Percentiles rank a stretch among this genome's conserved stretches.
These are phyloP conservation scores for Lactarius hatsudake DNA, from an alignment of 768 basidiomycete genomes.

Conservation along the genomic window DNA sequence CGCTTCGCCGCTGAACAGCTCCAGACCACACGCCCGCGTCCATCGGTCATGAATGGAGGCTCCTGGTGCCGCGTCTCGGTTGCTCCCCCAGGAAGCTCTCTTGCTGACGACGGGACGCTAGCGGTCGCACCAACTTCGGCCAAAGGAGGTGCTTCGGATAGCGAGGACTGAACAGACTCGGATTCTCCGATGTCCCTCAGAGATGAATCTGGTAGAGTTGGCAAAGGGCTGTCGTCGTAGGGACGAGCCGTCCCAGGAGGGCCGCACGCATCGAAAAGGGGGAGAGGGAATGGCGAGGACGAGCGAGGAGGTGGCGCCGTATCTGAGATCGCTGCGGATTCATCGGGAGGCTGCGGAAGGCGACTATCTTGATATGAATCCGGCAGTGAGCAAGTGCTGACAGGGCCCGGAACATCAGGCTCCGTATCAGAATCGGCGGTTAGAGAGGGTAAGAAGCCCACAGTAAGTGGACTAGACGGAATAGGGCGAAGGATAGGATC, in stretches of 20 bases:
- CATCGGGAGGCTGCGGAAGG: background rate
- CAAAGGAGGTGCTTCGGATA: background rate
- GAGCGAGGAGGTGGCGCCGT: constrained; percentile 7
- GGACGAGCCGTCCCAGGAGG: background rate
- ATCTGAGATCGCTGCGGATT: background rate
- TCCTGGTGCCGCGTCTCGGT: constrained; percentile 20
- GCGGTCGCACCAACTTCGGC: background rate
- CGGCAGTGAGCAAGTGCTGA: background rate
- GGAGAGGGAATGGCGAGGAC: background rate
- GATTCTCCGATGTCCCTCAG: background rate
- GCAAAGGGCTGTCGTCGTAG: background rate
- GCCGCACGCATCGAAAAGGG: background rate
- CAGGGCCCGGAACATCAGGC: background rate
- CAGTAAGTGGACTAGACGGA: constrained; percentile 5
- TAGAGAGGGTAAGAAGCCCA: constrained; percentile 1
- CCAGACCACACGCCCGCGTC: constrained; percentile 38
- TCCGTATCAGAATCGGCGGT: background rate
- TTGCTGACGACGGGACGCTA: background rate
- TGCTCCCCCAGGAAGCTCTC: background rate
- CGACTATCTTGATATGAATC: constrained; percentile 4
- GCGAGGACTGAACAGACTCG: background rate
- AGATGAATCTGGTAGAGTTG: constrained; percentile 1
- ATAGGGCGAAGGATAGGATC: constrained; percentile 6
- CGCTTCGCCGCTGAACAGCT: constrained; percentile 29
- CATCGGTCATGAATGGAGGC: constrained; percentile 37